These are phyloP conservation scores for Spirogloea muscicola DNA, from an alignment of 139 green algal species.

Conservation along the genomic window DNA sequence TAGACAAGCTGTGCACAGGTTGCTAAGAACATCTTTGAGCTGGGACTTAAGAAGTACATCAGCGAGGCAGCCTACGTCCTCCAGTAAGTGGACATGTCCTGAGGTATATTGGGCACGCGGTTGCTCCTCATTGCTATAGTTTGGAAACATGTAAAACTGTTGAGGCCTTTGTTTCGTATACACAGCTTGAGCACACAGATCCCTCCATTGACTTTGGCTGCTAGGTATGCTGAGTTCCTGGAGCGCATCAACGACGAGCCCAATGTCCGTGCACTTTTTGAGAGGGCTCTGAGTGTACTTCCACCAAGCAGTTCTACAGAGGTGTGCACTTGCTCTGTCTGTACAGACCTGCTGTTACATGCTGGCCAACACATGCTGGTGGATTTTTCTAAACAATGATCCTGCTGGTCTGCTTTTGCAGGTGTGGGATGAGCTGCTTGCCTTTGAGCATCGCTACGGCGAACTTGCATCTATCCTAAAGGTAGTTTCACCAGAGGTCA, in stretches of 20 bases:
- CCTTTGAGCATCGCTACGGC: conserved; percentile 20
- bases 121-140: no score
- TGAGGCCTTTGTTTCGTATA: no score
- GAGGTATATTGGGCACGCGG: no score
- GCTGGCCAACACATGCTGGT: neutral
- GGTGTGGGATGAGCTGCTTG: conserved; percentile 26
- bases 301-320: conserved; percentile 20
- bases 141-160: no score
- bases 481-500: neutral
- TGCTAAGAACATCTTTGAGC: conserved; percentile 87
- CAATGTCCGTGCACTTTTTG: conserved; percentile 77
- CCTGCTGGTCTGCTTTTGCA: no score
- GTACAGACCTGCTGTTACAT: neutral
- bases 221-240: conserved; percentile 12
- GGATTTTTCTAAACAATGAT: no score
- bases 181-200: no score
- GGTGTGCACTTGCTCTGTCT: conserved; percentile 8
- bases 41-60: conserved; percentile 73
- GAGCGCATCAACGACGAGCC: conserved; percentile 66
- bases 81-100: no score
- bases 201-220: no score
- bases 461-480: conserved; percentile 25
- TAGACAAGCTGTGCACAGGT: no score
- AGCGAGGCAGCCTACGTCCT: conserved; percentile 67
- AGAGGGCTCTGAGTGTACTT: conserved; percentile 59